Evolutionary conservation across 192 early-diverging fungal species (phyloP), one percentile per base, ranked within the genome.

Genomic region (Coemansia sp.): DNA sequence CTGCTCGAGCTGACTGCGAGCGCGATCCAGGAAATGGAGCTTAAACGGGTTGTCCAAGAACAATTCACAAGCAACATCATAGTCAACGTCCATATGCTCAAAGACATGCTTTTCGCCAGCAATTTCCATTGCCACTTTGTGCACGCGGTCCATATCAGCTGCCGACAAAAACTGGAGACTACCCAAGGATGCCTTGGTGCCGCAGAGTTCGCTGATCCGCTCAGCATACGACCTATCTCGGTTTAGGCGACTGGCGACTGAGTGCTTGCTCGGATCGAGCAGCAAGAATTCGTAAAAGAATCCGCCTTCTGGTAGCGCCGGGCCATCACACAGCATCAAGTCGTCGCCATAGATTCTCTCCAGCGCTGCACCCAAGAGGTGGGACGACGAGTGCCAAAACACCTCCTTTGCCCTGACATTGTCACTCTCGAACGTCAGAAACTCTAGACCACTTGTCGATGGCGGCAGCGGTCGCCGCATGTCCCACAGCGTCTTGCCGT

Each of bases 231-330:
- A 66, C 21, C 42, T 50, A 2, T 36, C 39, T 11, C 36, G 59
- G 27, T 23, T 57, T 12, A 67, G 45, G n/a, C 67, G 74, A 62
- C 74, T 66, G 39, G 67, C 38, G 0, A 15, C 50, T 1, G 27
- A 45, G 4, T 72, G 48, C 17, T 60, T 63, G 11, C 50, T 36
- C 1, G 66, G 25, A 41, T 77, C 76, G 11, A 88, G 64, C 62
- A 94, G 78, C 44, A 92, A 53, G 62, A 87, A 88, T 66, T 92
- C 91, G 84, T 93, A 94, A 69, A 88, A 93, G 84, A 92, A 94
- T 12, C 93, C 93, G 32, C 88, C 86, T 11, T 85, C 78, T n/a
- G 85, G 81, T 45, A 91, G 76, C 7, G 88, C 67, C 21, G 93
- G 91, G 0, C 91, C 92, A 62, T 90, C 88, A 53, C 89, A 90